phyloP scores from a whole-genome alignment of 352 stramenopile species.

The Elongisporangium undulatum region DNA sequence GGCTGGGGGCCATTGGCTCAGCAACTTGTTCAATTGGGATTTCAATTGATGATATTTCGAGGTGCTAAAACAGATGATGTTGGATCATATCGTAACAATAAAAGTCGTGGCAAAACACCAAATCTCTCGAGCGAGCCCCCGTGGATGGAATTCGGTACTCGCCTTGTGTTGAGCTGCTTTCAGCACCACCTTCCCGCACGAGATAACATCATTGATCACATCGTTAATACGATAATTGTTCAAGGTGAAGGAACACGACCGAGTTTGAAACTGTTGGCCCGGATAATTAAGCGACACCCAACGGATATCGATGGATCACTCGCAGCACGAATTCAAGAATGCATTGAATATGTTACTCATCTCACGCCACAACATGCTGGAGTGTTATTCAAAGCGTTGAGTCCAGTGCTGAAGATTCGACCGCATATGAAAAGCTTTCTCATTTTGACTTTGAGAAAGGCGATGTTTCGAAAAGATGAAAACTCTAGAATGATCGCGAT shows the following conservation, averaged over 20 bases:
- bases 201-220: constrained; percentile 27
- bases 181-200: constrained; percentile 26
- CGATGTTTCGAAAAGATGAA: constrained; percentile 59
- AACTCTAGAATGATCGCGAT: constrained; percentile 44
- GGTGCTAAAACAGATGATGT: constrained; percentile 15
- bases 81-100: constrained; percentile 1
- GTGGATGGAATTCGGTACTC: constrained; percentile 37
- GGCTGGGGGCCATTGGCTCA: constrained; percentile 26
- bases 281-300: constrained; percentile 34
- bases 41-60: constrained; percentile 23
- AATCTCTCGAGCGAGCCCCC: constrained; percentile 4
- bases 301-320: constrained; percentile 28
- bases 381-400: constrained; percentile 27
- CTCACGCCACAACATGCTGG: constrained; percentile 22
- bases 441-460: constrained; percentile 51
- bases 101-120: neutral
- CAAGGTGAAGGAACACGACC: constrained; percentile 18
- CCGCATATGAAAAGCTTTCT: constrained; percentile 40
- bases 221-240: constrained; percentile 45
- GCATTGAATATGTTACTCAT: constrained; percentile 47
- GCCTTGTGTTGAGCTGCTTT: constrained; percentile 43
- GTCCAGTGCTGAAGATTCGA: constrained; percentile 29
- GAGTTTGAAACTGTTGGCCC: constrained; percentile 27
- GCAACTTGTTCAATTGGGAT: constrained; percentile 28
- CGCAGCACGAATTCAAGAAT: constrained; percentile 33